phyloP scores from a whole-genome alignment of 176 grass and related monocot genomes.

The Oryza australiensis region DNA sequence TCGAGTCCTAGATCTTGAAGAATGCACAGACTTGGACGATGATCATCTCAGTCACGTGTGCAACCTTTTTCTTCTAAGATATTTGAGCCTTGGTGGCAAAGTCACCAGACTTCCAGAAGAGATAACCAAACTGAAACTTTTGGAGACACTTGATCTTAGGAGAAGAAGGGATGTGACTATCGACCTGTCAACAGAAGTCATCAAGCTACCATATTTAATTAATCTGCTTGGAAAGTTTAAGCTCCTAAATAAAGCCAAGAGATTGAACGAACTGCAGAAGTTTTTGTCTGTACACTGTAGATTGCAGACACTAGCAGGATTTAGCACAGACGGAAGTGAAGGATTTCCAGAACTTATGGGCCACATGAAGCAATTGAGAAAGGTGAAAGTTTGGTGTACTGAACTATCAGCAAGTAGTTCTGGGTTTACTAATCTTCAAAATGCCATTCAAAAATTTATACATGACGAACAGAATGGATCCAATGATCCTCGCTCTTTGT shows the following conservation, averaged over 20 bases:
- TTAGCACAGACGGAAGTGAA: background rate
- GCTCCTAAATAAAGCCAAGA: too few relatives aligned
- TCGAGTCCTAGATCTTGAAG: constrained; percentile 13
- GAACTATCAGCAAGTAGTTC: background rate
- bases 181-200: too few relatives aligned
- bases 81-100: constrained; percentile 8
- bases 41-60: background rate
- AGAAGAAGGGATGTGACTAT: background rate
- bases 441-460: constrained; percentile 1
- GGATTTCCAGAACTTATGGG: background rate
- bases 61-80: constrained; percentile 4
- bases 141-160: constrained; percentile 22
- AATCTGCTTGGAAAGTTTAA: too few relatives aligned
- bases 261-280: background rate
- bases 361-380: background rate
- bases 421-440: background rate
- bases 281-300: background rate
- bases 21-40: background rate
- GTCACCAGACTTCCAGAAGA: constrained; percentile 12
- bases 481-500: too few relatives aligned
- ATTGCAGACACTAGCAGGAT: constrained; percentile 20
- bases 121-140: background rate
- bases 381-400: background rate
- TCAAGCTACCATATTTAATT: too few relatives aligned
- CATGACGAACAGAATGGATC: too few relatives aligned